These are phyloP conservation scores for Diaporthe humulicola DNA, from an alignment of 2,329 filamentous ascomycete genomes.

Conservation along the genomic window DNA sequence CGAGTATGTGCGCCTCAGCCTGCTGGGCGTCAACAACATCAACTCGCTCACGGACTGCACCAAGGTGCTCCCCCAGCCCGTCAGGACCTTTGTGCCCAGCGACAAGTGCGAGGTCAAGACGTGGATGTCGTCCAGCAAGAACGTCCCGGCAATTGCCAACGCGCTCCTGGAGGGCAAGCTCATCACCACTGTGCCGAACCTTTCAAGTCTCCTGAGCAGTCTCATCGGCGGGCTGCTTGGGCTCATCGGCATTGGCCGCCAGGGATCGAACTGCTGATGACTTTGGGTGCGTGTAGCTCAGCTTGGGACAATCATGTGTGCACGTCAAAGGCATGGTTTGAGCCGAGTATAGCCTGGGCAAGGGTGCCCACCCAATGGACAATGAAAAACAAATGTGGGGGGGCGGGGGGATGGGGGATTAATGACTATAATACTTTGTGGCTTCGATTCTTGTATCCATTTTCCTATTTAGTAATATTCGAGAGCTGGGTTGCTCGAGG, in stretches of 20 bases:
- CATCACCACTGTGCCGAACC: constrained; percentile 21
- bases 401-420: no score
- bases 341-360: neutral
- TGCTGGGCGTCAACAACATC: constrained; percentile 60
- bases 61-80: constrained; percentile 47
- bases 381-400: neutral
- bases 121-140: constrained; percentile 29
- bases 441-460: neutral
- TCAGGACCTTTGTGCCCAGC: constrained; percentile 39
- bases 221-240: neutral
- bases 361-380: neutral
- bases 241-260: constrained; percentile 8
- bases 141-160: constrained; percentile 20
- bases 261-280: constrained; percentile 5
- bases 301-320: neutral
- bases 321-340: neutral
- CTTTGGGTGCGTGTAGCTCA: neutral
- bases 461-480: neutral
- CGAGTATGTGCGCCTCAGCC: constrained; percentile 58
- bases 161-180: constrained; percentile 32
- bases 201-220: constrained; percentile 2
- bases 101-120: constrained; percentile 27
- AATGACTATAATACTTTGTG: neutral
- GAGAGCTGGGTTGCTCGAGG: neutral
- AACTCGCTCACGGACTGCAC: constrained; percentile 60